Evolutionary conservation across 805 yeast genomes (phyloP).

Genomic region (Candida krabiensis): DNA sequence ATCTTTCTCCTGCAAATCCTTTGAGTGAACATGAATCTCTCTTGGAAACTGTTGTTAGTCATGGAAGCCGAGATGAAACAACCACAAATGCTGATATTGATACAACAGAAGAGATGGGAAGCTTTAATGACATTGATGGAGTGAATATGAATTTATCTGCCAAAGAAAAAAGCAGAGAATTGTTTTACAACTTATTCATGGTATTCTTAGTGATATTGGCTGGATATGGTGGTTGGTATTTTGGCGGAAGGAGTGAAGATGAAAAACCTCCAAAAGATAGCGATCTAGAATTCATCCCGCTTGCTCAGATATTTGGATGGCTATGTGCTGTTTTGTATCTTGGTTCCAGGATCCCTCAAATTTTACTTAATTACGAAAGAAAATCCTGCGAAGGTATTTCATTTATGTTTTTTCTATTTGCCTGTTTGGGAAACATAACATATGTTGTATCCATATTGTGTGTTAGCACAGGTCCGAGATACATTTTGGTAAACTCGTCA

Average conservation of each 20-base stretch:
- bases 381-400: slow-evolving; percentile 96
- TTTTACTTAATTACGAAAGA: slow-evolving; percentile 76
- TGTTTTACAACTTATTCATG: slow-evolving; percentile 45
- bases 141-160: slow-evolving; percentile 18
- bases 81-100: no score
- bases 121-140: slow-evolving; percentile 34
- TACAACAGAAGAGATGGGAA: slow-evolving; percentile 23
- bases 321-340: slow-evolving; percentile 70
- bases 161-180: slow-evolving; percentile 22
- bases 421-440: slow-evolving; percentile 90
- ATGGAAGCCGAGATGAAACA: slow-evolving; percentile 37
- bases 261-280: slow-evolving; percentile 33
- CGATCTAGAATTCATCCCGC: slow-evolving; percentile 61
- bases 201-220: slow-evolving; percentile 67
- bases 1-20: slow-evolving; percentile 88
- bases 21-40: slow-evolving; percentile 60
- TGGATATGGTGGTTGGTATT: slow-evolving; percentile 87
- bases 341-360: slow-evolving; percentile 93
- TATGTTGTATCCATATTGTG: slow-evolving; percentile 84
- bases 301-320: slow-evolving; percentile 90
- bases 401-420: slow-evolving; percentile 89
- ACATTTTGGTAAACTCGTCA: slow-evolving; percentile 77
- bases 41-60: slow-evolving; percentile 58
- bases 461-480: slow-evolving; percentile 67
- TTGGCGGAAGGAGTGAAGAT: slow-evolving; percentile 40